A percentile compares a stretch with the other conserved stretches of the same genome.
phyloP scores from a whole-genome alignment of 805 yeast species.

The Saccharomycopsis sp. region DNA sequence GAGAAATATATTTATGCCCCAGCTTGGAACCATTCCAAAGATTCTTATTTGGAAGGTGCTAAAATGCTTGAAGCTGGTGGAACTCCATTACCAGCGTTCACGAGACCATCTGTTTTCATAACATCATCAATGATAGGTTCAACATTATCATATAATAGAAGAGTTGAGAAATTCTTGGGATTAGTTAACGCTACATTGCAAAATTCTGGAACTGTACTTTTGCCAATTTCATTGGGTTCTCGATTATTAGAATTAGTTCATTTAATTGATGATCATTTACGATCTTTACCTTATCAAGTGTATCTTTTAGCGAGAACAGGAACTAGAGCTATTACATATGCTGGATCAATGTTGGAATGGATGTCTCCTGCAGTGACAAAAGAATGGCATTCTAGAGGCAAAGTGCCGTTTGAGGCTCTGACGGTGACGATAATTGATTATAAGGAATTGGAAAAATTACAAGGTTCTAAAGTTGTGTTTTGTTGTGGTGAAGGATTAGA shows the following conservation, averaged over 20 bases:
- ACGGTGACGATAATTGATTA: slow-evolving; percentile 52
- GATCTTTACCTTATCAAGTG: slow-evolving; percentile 44
- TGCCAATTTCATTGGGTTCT: slow-evolving; percentile 78
- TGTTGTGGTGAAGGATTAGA: slow-evolving; percentile 63
- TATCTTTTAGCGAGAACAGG: slow-evolving; percentile 73
- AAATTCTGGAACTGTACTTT: slow-evolving; percentile 60
- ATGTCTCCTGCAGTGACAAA: slow-evolving; percentile 82
- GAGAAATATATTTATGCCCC: slow-evolving; percentile 87
- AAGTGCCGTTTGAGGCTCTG: slow-evolving; percentile 72
- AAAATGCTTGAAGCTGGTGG: slow-evolving; percentile 50
- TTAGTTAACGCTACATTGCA: slow-evolving; percentile 59
- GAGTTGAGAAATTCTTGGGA: slow-evolving; percentile 57
- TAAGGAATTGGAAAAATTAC: slow-evolving; percentile 44
- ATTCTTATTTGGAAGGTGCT: slow-evolving; percentile 73
- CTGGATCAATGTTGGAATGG: slow-evolving; percentile 92
- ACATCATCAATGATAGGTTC: slow-evolving; percentile 67
- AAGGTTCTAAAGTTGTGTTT: slow-evolving; percentile 75
- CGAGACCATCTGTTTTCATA: slow-evolving; percentile 75
- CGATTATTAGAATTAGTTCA: slow-evolving; percentile 75
- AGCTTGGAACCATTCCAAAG: slow-evolving; percentile 92
- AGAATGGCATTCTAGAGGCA: slow-evolving; percentile 71
- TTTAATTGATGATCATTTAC: slow-evolving; percentile 59
- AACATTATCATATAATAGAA: slow-evolving; percentile 48
- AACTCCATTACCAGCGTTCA: slow-evolving; percentile 52
- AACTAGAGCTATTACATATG: slow-evolving; percentile 68